Evolutionary conservation across 805 yeast species (phyloP), one percentile per base, ranked within the genome.

Genomic region (Brettanomyces anomalus): DNA sequence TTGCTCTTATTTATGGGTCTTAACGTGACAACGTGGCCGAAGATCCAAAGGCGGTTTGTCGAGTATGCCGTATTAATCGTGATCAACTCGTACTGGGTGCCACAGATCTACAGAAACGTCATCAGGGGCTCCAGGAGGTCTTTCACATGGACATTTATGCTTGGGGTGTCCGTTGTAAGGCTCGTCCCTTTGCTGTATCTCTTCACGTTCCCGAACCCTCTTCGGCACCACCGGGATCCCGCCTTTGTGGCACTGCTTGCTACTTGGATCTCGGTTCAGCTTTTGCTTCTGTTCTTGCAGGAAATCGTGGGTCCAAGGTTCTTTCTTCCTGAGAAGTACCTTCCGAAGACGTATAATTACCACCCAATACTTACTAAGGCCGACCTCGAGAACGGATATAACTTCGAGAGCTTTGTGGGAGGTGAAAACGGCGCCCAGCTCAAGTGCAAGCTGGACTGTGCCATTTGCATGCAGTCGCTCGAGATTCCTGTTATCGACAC

Each of bases 391-490:
- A 63, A 65, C 36, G 82, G 81, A 5, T 79, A 76, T 51, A 75
- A 79, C 16, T 59, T 74, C 16, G 82, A 77, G 56, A 66, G 18
- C 38, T 40, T 40, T 21, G 57, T 60, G 2, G 49, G 49, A 14
- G 50, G 53, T 15, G 50, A 57, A 19, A 42, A 47, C 7, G 34
- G 44, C 16, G 43, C 48, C 54, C 64, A 42, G 57, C 65, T n/a
- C 14, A 58, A 61, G 40, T 74, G 76, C 53, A 65, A 74, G 40
- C 72, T 79, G 8, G 93, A 82, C 50, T 89, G 97, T 68, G 84
- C 95, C 6, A 86, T 89, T 48, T 89, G 97, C 66, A 88, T 89
- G 96, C 77, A 71, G 42, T 76, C 76, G 10, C 74, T 86, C n/a
- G 79, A 79, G 18, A 57, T 84, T 17, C 81, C 81, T 16, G 62